phyloP scores from a whole-genome alignment of 768 basidiomycete genomes.

The Filobasidium floriforme region DNA sequence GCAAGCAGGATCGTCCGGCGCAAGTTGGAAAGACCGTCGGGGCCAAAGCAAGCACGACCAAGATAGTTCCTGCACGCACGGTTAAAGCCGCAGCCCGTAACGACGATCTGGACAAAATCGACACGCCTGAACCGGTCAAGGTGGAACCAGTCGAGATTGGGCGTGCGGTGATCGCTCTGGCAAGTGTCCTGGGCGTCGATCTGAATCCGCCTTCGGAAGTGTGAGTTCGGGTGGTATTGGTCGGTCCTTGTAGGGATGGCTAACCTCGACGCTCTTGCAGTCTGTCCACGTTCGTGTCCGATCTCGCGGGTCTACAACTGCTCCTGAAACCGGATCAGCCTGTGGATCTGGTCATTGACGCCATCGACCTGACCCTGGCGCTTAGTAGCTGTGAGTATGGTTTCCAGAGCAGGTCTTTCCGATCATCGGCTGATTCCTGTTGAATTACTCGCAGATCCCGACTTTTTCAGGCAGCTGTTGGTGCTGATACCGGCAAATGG shows the following conservation, averaged over 20 bases:
- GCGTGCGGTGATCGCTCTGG: background rate
- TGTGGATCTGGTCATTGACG: background rate
- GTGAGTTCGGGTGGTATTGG: slow-evolving; percentile 1
- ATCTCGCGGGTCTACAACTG: background rate
- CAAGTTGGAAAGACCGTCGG: too few relatives aligned
- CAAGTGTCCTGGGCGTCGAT: background rate
- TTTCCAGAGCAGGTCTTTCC: background rate
- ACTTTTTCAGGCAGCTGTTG: background rate
- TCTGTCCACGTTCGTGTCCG: background rate
- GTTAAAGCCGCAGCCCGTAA: too few relatives aligned
- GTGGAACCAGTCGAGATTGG: background rate
- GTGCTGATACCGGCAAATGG: background rate
- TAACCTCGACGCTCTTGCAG: background rate
- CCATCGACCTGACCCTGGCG: background rate
- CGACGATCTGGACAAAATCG: too few relatives aligned
- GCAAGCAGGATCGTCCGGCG: background rate
- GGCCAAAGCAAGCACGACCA: too few relatives aligned
- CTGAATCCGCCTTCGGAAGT: background rate
- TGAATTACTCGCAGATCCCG: background rate
- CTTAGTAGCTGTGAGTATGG: background rate
- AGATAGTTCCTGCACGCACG: too few relatives aligned
- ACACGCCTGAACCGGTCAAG: too few relatives aligned
- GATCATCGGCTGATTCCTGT: background rate
- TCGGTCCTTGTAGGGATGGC: background rate
- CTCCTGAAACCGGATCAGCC: background rate